Conservation (phyloP, 345 rosid genomes). For the Physaria fendleri region DNA sequence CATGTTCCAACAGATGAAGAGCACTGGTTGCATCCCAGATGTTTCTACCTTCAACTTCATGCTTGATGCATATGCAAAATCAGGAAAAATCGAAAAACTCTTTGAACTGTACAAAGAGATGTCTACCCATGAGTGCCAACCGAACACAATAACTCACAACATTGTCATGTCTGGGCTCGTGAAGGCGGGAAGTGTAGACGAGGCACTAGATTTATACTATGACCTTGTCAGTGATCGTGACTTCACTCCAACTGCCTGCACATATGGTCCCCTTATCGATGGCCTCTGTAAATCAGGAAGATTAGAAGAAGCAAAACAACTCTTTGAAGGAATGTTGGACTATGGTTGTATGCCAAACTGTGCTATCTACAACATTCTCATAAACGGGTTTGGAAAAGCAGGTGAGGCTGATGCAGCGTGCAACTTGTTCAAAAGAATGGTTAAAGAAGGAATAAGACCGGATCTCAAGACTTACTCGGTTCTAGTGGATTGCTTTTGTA, state of each 20-base stretch:
- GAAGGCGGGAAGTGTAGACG: slow-evolving; percentile 49
- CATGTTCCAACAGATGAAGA: slow-evolving; percentile 55
- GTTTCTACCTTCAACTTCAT: slow-evolving; percentile 65
- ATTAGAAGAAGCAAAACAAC: slow-evolving; percentile 52
- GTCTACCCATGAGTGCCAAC: slow-evolving; percentile 47
- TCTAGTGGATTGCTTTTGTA: slow-evolving; percentile 67
- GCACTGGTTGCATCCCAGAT: slow-evolving; percentile 51
- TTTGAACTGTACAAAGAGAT: slow-evolving; percentile 58
- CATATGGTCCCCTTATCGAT: slow-evolving; percentile 82
- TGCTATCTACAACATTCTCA: slow-evolving; percentile 81
- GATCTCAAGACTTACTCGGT: slow-evolving; percentile 83
- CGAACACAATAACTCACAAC: slow-evolving; percentile 68
- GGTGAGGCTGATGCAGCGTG: slow-evolving; percentile 65
- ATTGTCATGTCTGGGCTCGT: slow-evolving; percentile 67
- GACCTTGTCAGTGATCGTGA: slow-evolving; percentile 60
- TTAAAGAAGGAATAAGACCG: slow-evolving; percentile 73
- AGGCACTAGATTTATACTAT: slow-evolving; percentile 63
- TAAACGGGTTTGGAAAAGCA: slow-evolving; percentile 75
- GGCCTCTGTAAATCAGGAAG: slow-evolving; percentile 69
- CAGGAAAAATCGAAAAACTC: slow-evolving; percentile 47
- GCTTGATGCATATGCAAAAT: slow-evolving; percentile 62
- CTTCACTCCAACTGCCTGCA: slow-evolving; percentile 70
- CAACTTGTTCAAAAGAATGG: slow-evolving; percentile 62
- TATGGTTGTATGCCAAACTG: slow-evolving; percentile 75
- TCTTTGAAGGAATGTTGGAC: slow-evolving; percentile 75